A percentile compares a stretch with the other conserved stretches of the same genome.
Conservation (phyloP, 2,329 filamentous ascomycete species). For the Stylonectria norvegica region DNA sequence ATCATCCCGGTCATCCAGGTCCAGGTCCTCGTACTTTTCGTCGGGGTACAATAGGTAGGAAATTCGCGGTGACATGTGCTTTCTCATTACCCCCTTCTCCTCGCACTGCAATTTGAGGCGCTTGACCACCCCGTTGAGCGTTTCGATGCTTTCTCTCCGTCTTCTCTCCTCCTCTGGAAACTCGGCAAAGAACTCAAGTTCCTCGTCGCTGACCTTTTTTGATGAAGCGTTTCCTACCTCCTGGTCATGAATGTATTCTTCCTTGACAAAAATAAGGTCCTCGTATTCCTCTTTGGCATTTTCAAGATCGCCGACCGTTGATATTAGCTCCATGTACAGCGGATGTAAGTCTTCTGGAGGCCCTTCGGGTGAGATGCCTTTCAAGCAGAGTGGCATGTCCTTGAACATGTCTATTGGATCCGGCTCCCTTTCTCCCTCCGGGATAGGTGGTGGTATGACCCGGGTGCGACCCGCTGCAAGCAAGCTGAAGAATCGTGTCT, state of each 20-base stretch:
- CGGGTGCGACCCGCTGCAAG: constrained; percentile 30
- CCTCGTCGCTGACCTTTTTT: constrained; percentile 33
- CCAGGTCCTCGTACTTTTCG: constrained; percentile 39
- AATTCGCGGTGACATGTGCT: constrained; percentile 38
- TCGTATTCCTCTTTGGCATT: constrained; percentile 46
- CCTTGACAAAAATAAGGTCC: constrained; percentile 41
- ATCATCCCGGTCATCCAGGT: constrained; percentile 32
- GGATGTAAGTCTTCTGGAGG: constrained; percentile 44
- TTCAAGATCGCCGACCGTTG: constrained; percentile 43
- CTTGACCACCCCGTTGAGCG: constrained; percentile 32
- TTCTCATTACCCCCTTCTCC: constrained; percentile 40
- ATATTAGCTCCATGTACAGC: constrained; percentile 42
- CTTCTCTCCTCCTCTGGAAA: constrained; percentile 37
- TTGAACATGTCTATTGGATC: constrained; percentile 9
- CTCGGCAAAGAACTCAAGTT: constrained; percentile 43
- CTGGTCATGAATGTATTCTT: constrained; percentile 37
- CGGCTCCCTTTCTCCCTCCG: constrained; percentile 6
- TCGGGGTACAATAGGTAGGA: constrained; percentile 39
- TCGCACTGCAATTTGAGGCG: constrained; percentile 40
- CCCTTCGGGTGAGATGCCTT: constrained; percentile 34
- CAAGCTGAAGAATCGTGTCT: constrained; percentile 38
- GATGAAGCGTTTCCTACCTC: constrained; percentile 29
- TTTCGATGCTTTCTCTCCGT: constrained; percentile 33
- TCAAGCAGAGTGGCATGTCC: constrained; percentile 32
- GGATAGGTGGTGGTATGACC: constrained; percentile 5